These are phyloP conservation scores for Xylaria sp. DNA, from an alignment of 2,329 filamentous ascomycete species.

Conservation along the genomic window DNA sequence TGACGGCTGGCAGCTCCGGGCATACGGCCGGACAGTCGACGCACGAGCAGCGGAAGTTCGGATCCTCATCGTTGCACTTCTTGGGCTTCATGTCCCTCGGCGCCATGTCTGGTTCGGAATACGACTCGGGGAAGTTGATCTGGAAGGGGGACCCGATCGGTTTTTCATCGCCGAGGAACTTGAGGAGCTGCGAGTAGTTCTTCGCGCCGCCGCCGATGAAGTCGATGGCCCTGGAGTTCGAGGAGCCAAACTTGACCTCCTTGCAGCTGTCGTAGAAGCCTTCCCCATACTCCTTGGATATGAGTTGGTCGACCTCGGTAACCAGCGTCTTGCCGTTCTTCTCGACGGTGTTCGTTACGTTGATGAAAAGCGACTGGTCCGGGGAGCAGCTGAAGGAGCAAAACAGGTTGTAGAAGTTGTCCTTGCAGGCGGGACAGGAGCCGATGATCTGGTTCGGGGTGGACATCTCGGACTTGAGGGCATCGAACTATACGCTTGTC, in stretches of 20 bases:
- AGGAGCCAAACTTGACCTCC: conserved; percentile 96
- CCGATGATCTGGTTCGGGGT: conserved; percentile 88
- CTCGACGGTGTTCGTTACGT: conserved; percentile 75
- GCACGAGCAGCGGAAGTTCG: conserved; percentile 86
- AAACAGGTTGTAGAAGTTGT: conserved; percentile 98
- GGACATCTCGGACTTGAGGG: conserved; percentile 81
- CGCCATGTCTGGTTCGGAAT: conserved; percentile 69
- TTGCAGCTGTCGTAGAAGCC: conserved; percentile 98
- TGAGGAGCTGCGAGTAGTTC: conserved; percentile 83
- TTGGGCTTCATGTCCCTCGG: conserved; percentile 74
- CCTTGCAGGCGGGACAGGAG: conserved; percentile 93
- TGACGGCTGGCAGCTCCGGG: conserved; percentile 77
- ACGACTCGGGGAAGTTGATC: conserved; percentile 81
- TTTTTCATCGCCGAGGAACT: conserved; percentile 92
- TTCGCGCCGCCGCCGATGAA: conserved; percentile 95
- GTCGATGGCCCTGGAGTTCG: conserved; percentile 91
- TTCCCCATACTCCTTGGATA: conserved; percentile 79
- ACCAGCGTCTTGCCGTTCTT: conserved; percentile 65
- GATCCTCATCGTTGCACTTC: conserved; percentile 87
- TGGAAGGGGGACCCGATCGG: conserved; percentile 92
- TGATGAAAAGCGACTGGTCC: conserved; percentile 93
- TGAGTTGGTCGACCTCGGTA: conserved; percentile 85
- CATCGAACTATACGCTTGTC: conserved; percentile 62
- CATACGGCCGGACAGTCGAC: conserved; percentile 90
- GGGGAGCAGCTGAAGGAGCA: conserved; percentile 98